Percentiles rank a stretch among this genome's conserved stretches.
Evolutionary conservation across 2,329 filamentous ascomycete genomes (phyloP).

Genomic region (Parasarocladium wereldwijsianum): DNA sequence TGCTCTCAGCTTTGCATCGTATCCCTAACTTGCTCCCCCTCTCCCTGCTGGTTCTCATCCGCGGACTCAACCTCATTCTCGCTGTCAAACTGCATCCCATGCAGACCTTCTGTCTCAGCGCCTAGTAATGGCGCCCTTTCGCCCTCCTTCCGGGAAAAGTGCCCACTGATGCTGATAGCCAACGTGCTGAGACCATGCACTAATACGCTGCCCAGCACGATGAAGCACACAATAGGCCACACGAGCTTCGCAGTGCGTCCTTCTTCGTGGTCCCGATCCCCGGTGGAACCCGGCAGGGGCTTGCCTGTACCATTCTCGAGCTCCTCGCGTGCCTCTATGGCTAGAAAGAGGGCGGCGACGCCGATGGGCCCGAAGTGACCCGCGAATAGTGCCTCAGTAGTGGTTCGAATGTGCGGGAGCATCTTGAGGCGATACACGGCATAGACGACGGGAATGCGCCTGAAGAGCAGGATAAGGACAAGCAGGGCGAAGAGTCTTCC

Average conservation of each 20-base stretch:
- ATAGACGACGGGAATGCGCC: constrained; percentile 36
- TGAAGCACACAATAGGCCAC: constrained; percentile 1
- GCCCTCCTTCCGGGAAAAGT: not conserved
- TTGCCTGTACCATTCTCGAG: not conserved
- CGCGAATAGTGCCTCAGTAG: constrained; percentile 35
- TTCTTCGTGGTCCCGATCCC: not conserved
- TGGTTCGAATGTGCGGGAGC: constrained; percentile 27
- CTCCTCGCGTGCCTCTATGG: not conserved
- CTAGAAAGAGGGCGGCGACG: constrained; percentile 53
- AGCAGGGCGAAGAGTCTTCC: constrained; percentile 30
- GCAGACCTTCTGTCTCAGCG: not conserved
- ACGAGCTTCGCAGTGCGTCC: not conserved
- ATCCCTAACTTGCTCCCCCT: too few species aligned
- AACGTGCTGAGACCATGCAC: not conserved
- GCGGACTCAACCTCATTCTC: constrained; percentile 9
- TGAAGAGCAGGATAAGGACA: constrained; percentile 30
- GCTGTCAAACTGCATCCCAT: not conserved
- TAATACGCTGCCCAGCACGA: not conserved
- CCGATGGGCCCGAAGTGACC: constrained; percentile 59
- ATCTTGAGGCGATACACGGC: constrained; percentile 30
- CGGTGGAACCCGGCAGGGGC: not conserved
- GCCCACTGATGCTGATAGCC: not conserved
- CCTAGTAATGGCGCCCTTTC: not conserved
- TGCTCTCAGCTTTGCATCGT: too few species aligned
- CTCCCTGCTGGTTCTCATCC: too few species aligned